phyloP scores from a whole-genome alignment of 2,329 filamentous ascomycete genomes.

The Colletotrichum musicola region DNA sequence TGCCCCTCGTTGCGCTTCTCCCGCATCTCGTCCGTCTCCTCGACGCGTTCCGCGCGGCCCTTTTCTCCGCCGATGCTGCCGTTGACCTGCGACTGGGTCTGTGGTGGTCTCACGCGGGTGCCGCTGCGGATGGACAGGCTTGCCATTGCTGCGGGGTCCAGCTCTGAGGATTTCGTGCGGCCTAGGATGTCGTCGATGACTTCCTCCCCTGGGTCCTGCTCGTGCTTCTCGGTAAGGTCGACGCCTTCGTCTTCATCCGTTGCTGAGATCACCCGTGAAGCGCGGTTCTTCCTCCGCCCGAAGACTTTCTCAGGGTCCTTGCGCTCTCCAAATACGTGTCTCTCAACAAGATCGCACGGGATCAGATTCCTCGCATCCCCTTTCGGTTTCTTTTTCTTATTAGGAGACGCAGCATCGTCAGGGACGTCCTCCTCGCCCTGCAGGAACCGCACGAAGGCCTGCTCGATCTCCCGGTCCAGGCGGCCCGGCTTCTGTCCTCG shows the following conservation, averaged over 20 bases:
- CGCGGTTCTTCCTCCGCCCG: constrained; percentile 59
- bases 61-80: constrained; percentile 69
- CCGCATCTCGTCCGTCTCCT: constrained; percentile 64
- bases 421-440: constrained; percentile 38
- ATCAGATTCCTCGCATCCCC: constrained; percentile 65
- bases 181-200: constrained; percentile 32
- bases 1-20: constrained; percentile 63
- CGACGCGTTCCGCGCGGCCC: constrained; percentile 63
- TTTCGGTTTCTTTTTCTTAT: constrained; percentile 51
- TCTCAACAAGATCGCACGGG: constrained; percentile 63
- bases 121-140: constrained; percentile 53
- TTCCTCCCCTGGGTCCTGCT: constrained; percentile 23
- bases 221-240: constrained; percentile 53
- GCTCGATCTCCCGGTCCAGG: constrained; percentile 65
- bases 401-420: background rate
- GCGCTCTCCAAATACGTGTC: constrained; percentile 59
- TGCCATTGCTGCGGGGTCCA: constrained; percentile 56
- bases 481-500: constrained; percentile 62
- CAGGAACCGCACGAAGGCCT: constrained; percentile 56
- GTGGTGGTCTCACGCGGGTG: constrained; percentile 51
- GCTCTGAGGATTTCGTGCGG: constrained; percentile 47
- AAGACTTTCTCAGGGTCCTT: constrained; percentile 57
- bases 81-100: constrained; percentile 63
- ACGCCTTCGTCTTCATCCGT: constrained; percentile 30
- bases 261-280: constrained; percentile 50